A percentile compares a stretch with the other conserved stretches of the same genome.
Conservation (phyloP, 2,329 filamentous ascomycete species). For the Fusarium sulawesiense region DNA sequence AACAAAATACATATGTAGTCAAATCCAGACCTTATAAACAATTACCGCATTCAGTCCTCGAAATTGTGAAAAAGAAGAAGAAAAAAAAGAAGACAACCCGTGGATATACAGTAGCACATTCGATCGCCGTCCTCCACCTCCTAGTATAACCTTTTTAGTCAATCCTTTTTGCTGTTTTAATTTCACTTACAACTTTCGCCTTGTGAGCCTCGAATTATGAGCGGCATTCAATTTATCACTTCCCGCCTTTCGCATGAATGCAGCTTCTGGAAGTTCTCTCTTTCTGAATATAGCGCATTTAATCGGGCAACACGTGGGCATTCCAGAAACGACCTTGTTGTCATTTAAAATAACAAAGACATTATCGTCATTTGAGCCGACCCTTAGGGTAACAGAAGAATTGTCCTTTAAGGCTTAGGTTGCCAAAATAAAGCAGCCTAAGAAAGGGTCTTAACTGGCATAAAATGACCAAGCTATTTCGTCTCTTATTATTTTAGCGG, state of each 20-base stretch:
- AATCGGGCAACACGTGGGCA: conserved; percentile 20
- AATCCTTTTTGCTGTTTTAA: not conserved
- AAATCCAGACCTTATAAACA: not conserved
- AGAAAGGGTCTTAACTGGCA: no score
- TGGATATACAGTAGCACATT: not conserved
- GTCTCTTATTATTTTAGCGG: no score
- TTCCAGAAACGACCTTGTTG: conserved; percentile 20
- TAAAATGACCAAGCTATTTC: no score
- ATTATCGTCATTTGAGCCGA: conserved; percentile 1
- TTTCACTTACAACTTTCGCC: not conserved
- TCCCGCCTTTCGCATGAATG: conserved; percentile 23
- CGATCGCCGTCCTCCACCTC: not conserved
- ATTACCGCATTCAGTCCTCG: not conserved
- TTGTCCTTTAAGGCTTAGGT: no score
- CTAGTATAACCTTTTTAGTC: not conserved
- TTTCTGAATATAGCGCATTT: not conserved
- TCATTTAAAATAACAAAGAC: conserved; percentile 9
- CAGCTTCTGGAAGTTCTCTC: not conserved
- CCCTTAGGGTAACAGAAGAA: no score
- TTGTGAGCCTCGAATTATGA: not conserved
- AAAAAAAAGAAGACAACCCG: no score
- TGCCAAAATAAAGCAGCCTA: no score
- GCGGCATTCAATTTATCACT: not conserved
- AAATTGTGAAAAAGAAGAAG: no score
- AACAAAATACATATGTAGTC: not conserved